Percentiles rank a stretch among this genome's conserved stretches.
These are phyloP conservation scores for Orbilia javanica DNA, from an alignment of 2,329 filamentous ascomycete species.

Conservation along the genomic window DNA sequence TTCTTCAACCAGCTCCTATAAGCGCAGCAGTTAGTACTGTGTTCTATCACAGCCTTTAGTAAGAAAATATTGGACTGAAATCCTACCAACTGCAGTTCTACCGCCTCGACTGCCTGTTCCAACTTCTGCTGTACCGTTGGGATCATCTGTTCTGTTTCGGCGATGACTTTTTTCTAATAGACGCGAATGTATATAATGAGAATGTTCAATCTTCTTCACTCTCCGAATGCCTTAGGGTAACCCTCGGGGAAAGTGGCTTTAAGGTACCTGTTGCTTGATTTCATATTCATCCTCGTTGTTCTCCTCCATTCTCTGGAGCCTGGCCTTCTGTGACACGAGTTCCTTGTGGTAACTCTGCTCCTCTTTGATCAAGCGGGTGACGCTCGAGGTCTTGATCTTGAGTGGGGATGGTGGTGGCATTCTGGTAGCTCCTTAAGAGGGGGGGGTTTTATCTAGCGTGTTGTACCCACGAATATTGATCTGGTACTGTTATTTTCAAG, in stretches of 20 bases:
- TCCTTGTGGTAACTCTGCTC: constrained; percentile 91
- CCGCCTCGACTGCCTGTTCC: constrained; percentile 75
- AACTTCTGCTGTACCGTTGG: constrained; percentile 79
- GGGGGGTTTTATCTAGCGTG: background rate
- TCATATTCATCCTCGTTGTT: constrained; percentile 72
- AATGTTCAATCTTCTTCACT: background rate
- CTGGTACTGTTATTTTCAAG: background rate
- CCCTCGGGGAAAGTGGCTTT: constrained; percentile 61
- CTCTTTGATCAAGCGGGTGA: constrained; percentile 89
- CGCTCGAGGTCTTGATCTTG: constrained; percentile 81
- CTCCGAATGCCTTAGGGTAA: background rate
- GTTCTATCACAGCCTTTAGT: background rate
- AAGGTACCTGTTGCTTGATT: constrained; percentile 94
- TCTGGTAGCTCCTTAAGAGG: background rate
- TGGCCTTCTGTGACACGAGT: constrained; percentile 78
- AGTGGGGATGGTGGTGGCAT: constrained; percentile 85
- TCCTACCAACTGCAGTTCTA: constrained; percentile 82
- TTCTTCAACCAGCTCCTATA: constrained; percentile 37
- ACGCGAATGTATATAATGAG: constrained; percentile 25
- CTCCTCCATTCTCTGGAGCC: constrained; percentile 77
- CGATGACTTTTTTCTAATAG: constrained; percentile 78
- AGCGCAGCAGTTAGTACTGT: background rate
- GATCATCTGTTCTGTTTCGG: constrained; percentile 88
- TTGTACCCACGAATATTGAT: background rate
- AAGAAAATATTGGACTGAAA: constrained; percentile 63